phyloP scores from a whole-genome alignment of 306 rosid species.

The Acacia confusa region DNA sequence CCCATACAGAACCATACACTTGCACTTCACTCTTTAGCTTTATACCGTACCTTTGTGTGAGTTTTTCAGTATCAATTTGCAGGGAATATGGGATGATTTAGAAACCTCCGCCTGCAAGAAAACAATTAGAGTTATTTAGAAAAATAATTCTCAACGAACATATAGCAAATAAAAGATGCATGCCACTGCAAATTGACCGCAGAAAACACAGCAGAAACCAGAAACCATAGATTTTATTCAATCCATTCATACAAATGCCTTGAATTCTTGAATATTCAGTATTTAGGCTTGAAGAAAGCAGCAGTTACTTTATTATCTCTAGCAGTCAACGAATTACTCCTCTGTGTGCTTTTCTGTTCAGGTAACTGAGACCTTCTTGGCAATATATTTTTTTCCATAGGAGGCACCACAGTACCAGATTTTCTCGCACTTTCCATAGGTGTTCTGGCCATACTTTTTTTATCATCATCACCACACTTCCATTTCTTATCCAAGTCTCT shows the following conservation, averaged over 20 bases:
- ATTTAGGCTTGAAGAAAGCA: slow-evolving; percentile 25
- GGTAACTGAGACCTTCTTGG: slow-evolving; percentile 41
- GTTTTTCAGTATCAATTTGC: slow-evolving; percentile 46
- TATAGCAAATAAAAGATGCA: slow-evolving; percentile 19
- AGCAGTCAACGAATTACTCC: slow-evolving; percentile 38
- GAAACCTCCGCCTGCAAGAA: slow-evolving; percentile 44
- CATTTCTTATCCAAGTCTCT: slow-evolving; percentile 44
- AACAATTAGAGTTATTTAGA: slow-evolving; percentile 32
- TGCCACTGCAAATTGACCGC: background rate
- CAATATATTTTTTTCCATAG: slow-evolving; percentile 30
- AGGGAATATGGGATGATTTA: slow-evolving; percentile 40
- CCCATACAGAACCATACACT: slow-evolving; percentile 44
- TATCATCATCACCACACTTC: slow-evolving; percentile 47
- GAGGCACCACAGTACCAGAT: slow-evolving; percentile 18
- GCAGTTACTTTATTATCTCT: slow-evolving; percentile 59
- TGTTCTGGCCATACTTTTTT: slow-evolving; percentile 33
- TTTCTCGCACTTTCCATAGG: slow-evolving; percentile 32
- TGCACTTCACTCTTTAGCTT: slow-evolving; percentile 27
- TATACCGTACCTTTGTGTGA: slow-evolving; percentile 74
- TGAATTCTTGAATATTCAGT: slow-evolving; percentile 27
- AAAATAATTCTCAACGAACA: slow-evolving; percentile 14
- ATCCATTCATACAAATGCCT: slow-evolving; percentile 4
- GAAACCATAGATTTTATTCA: slow-evolving; percentile 14
- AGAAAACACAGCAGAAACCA: slow-evolving; percentile 22
- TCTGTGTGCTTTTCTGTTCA: slow-evolving; percentile 37